Percentiles rank a stretch among this genome's conserved stretches.
These are phyloP conservation scores for Colletotrichum sidae DNA, from an alignment of 2,329 filamentous ascomycete species.

Conservation along the genomic window DNA sequence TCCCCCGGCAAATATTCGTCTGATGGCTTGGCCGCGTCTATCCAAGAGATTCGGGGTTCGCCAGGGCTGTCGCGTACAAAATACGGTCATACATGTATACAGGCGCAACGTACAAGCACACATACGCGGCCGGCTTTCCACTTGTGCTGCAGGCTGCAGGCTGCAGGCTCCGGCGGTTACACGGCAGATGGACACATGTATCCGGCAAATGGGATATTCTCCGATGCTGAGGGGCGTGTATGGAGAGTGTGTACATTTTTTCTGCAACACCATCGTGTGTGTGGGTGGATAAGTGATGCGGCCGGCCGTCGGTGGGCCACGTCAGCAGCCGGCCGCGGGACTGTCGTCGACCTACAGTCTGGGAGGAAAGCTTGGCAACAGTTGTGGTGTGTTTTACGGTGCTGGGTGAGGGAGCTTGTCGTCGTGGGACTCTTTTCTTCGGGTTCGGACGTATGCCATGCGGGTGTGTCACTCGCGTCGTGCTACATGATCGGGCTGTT, in stretches of 20 bases:
- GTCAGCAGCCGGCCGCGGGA: constrained; percentile 15
- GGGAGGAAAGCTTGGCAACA: not conserved
- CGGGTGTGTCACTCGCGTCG: constrained; percentile 1
- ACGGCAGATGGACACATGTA: not conserved
- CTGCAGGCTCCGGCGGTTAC: constrained; percentile 10
- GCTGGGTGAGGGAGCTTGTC: too few species aligned
- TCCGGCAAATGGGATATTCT: constrained; percentile 20
- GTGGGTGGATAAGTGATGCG: constrained; percentile 1
- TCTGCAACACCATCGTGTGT: too few species aligned
- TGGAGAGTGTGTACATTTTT: not conserved
- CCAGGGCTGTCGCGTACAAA: too few species aligned
- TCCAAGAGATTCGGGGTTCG: too few species aligned
- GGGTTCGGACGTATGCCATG: constrained; percentile 3
- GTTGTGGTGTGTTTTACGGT: not conserved
- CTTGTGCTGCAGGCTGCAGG: too few species aligned
- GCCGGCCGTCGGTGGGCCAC: not conserved
- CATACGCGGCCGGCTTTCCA: too few species aligned
- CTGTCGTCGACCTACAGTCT: not conserved
- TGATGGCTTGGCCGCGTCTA: too few species aligned
- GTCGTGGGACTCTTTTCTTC: not conserved
- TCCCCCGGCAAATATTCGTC: too few species aligned
- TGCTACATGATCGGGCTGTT: constrained; percentile 13
- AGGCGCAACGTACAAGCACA: too few species aligned
- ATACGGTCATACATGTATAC: too few species aligned
- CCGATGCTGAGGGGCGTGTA: constrained; percentile 5